These are phyloP conservation scores for Skeletonema costatum DNA, from an alignment of 108 stramenopile species.

Conservation along the genomic window DNA sequence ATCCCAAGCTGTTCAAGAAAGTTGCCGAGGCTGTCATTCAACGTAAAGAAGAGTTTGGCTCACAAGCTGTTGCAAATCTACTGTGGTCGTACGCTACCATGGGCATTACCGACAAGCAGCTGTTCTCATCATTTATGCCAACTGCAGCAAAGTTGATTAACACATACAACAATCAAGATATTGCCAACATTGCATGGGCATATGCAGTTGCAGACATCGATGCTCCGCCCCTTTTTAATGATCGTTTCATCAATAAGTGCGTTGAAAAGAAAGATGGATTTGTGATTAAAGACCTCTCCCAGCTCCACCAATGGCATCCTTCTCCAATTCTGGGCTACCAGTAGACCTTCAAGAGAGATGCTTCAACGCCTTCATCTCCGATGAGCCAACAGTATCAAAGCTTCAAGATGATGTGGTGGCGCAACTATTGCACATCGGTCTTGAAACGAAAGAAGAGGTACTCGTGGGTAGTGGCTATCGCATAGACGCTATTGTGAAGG, in stretches of 20 bases:
- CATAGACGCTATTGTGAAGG: conserved; percentile 6
- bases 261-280: too few species aligned
- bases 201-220: conserved; percentile 14
- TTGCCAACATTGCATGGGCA: too few species aligned
- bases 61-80: conserved; percentile 43
- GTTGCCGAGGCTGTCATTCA: conserved; percentile 4
- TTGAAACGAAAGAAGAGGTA: conserved; percentile 8
- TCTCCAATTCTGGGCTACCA: not conserved
- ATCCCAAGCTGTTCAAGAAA: not conserved
- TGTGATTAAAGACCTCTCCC: too few species aligned
- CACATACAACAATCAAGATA: too few species aligned
- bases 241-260: conserved; percentile 16
- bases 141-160: too few species aligned
- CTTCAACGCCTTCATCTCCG: conserved; percentile 3
- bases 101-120: too few species aligned
- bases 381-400: not conserved
- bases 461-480: conserved; percentile 8
- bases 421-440: not conserved
- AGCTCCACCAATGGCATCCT: conserved; percentile 40
- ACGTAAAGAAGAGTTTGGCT: conserved; percentile 18
- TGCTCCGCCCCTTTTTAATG: conserved; percentile 24
- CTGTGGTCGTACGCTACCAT: conserved; percentile 38
- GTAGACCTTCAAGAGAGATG: conserved; percentile 15
- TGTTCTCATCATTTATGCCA: too few species aligned
- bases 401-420: conserved; percentile 18